Evolutionary conservation across 495 filamentous ascomycete species (phyloP), one percentile per base, ranked within the genome.

Genomic region (Penicillium cinerascens): DNA sequence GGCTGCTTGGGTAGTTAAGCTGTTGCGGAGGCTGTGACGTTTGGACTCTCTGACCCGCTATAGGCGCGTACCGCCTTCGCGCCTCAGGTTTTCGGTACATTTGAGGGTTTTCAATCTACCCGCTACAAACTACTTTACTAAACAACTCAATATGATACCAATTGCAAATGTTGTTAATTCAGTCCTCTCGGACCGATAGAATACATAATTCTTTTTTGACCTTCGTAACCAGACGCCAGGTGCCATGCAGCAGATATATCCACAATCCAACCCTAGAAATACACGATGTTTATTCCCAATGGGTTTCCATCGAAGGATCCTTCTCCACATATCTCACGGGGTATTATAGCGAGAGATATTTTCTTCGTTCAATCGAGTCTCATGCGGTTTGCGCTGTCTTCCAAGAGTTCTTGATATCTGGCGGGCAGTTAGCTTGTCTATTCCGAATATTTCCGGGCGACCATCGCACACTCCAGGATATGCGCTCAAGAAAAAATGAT

Each of bases 201-300:
- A 51, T 44, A 44, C 39, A 33, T 27, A 25, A 37, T 41, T 22
- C 27, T 9, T 40, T 42, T 43, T 56, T 55, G 63, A 50, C 55
- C 56, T 59, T 54, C 51, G 52, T 56, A 71, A 59, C 67, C 67
- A 72, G 59, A 75, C 70, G 70, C 70, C 72, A 59, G 59, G 59
- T 70, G 61, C 64, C 67, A 75, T 75, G 72, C 72, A 67, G 66
- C 64, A 59, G 55, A 55, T 58, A 43, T 65, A 69, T 62, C 63
- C 60, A 66, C 61, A 67, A 55, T 64, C 64, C 63, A 50, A 61
- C 47, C 54, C 48, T 68, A 66, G 54, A 60, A 70, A 54, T 65
- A 66, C 61, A 66, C 40, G 44, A 26, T 55, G 9, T 23, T 25
- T 36, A 26, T 33, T 43, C 20, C 16, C 13, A 17, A 47, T 15